Evolutionary conservation across 73 alveolate species (phyloP).

Genomic region (Uronychia setigera): DNA sequence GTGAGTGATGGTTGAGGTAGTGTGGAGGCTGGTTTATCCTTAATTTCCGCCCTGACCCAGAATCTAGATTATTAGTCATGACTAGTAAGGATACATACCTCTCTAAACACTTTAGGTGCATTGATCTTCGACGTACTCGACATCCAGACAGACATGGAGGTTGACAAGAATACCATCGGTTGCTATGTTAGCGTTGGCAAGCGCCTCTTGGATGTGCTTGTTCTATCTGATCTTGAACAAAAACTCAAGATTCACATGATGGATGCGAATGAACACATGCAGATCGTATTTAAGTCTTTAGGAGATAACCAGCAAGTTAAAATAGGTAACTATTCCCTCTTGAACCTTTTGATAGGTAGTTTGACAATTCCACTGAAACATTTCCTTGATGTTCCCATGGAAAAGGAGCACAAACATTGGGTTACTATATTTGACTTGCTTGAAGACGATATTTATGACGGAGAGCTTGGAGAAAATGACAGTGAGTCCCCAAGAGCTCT

Average conservation of each 20-base stretch:
- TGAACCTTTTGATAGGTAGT: neutral
- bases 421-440: slow-evolving; percentile 40
- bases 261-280: slow-evolving; percentile 26
- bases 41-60: too few relatives aligned
- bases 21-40: too few relatives aligned
- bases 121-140: too few relatives aligned
- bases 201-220: slow-evolving; percentile 64
- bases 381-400: neutral
- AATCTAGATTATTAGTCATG: too few relatives aligned
- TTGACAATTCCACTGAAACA: neutral
- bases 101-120: too few relatives aligned
- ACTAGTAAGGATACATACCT: too few relatives aligned
- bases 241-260: slow-evolving; percentile 28
- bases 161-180: too few relatives aligned
- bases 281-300: slow-evolving; percentile 36
- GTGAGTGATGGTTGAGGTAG: too few relatives aligned
- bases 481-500: slow-evolving; percentile 28
- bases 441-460: slow-evolving; percentile 42
- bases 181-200: too few relatives aligned
- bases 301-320: slow-evolving; percentile 45
- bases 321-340: neutral
- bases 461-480: slow-evolving; percentile 29
- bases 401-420: slow-evolving; percentile 11
- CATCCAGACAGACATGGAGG: too few relatives aligned
- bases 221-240: slow-evolving; percentile 36